Evolutionary conservation across 2,329 filamentous ascomycete species (phyloP).

Genomic region (Botrytis byssoidea): DNA sequence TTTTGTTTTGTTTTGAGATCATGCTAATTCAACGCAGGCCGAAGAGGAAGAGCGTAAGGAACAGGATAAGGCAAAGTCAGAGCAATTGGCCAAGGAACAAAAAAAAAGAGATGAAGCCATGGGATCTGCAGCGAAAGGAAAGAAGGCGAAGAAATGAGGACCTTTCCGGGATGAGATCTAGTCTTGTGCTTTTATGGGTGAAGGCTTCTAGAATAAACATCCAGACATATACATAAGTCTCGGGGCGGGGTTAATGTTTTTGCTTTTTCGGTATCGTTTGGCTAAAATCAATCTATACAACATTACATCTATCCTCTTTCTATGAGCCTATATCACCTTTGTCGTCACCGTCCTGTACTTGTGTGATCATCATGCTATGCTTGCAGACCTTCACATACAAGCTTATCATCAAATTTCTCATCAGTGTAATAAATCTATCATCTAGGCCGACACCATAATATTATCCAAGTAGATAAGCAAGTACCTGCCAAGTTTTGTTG

Average conservation of each 20-base stretch:
- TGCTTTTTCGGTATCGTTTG: not conserved
- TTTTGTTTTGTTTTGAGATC: not conserved
- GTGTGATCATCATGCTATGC: not conserved
- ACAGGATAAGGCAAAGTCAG: constrained; percentile 43
- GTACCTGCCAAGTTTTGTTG: not conserved
- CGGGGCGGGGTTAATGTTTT: not conserved
- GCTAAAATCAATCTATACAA: not conserved
- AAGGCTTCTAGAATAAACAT: constrained; percentile 7
- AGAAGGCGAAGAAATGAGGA: constrained; percentile 19
- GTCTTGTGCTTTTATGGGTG: constrained; percentile 2
- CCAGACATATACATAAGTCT: not conserved
- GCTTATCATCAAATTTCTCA: not conserved
- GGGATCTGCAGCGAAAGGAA: constrained; percentile 18
- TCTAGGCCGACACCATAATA: not conserved
- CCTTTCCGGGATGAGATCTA: not conserved
- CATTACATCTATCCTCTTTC: not conserved
- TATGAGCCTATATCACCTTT: not conserved
- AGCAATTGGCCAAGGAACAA: constrained; percentile 47
- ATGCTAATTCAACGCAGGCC: constrained; percentile 37
- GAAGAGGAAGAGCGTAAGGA: constrained; percentile 43
- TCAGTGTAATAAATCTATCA: not conserved
- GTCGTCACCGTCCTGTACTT: not conserved
- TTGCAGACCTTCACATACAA: not conserved
- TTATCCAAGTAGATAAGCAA: not conserved
- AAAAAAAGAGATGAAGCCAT: constrained; percentile 43